A percentile compares a stretch with the other conserved stretches of the same genome.
Evolutionary conservation across 768 basidiomycete species (phyloP).

Genomic region (Russula dissimulans): DNA sequence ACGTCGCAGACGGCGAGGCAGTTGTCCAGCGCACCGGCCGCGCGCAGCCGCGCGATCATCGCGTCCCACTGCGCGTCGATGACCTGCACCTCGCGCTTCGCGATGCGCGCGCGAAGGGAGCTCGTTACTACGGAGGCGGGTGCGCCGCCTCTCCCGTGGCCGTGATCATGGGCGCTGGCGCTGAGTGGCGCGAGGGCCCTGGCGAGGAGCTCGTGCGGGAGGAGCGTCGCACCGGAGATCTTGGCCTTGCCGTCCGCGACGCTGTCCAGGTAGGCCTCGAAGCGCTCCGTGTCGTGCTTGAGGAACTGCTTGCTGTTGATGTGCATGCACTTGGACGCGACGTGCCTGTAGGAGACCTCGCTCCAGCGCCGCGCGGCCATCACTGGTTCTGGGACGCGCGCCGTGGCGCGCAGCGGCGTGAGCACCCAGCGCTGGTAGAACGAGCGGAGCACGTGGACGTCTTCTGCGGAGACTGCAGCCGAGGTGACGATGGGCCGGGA

Average conservation of each 20-base stretch:
- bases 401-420: slow-evolving; percentile 41
- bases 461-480: slow-evolving; percentile 28
- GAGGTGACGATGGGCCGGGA: slow-evolving; percentile 16
- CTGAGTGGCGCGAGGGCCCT: slow-evolving; percentile 25
- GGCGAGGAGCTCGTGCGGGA: slow-evolving; percentile 52
- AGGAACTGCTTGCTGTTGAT: slow-evolving; percentile 46
- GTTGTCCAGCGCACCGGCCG: slow-evolving; percentile 48
- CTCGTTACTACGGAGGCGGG: slow-evolving; percentile 16
- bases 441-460: slow-evolving; percentile 41
- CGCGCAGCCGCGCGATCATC: slow-evolving; percentile 43
- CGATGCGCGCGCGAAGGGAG: slow-evolving; percentile 27
- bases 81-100: slow-evolving; percentile 34
- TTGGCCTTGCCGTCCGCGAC: slow-evolving; percentile 46
- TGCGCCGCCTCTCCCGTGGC: not conserved
- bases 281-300: slow-evolving; percentile 49
- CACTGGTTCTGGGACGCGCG: slow-evolving; percentile 44
- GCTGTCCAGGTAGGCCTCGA: slow-evolving; percentile 45
- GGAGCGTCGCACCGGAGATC: slow-evolving; percentile 59
- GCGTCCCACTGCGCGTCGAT: slow-evolving; percentile 61
- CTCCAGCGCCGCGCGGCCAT: slow-evolving; percentile 55
- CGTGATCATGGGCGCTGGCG: too few relatives aligned
- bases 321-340: slow-evolving; percentile 55
- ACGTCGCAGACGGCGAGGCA: slow-evolving; percentile 65
- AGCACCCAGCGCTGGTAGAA: slow-evolving; percentile 53
- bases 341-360: slow-evolving; percentile 48